Evolutionary conservation across 257 asterid species (phyloP), one percentile per base, ranked within the genome.

Genomic region (Nicotiana tomentosiformis): DNA sequence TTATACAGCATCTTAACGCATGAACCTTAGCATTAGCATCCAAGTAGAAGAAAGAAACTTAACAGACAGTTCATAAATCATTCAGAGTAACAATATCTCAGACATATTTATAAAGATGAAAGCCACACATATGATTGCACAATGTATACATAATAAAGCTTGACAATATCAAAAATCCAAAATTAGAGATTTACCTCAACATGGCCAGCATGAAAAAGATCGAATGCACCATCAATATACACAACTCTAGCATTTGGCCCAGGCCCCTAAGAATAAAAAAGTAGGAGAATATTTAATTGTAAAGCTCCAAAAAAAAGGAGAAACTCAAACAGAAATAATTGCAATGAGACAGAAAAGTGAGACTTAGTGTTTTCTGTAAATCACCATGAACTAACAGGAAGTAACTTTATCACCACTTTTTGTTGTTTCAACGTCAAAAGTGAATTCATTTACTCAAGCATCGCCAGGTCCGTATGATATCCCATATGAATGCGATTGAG

Each of bases 181-280:
- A 2, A 46, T 66, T 46, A 39, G 78, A 43, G 64, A 84, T 69
- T 32, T 89, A 95, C 99, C 99, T 93, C 97, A 53, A 95, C 97
- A 30, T 95, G 99, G 51, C 99, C 98, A 77, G 99, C 99, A 86
- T 95, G 99, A 77, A 94, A 95, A 84, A 94, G 93, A 87, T 95
- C 99, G 83, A 95, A 95, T 20, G 97, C 99, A 55, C 99, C 99
- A 85, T 95, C 99, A 69, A 95, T 95, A 91, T 95, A 95, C 65
- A 95, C 97, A 58, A 95, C 95, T 77, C 94, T 93, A 61, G 97
- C 91, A 89, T 93, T 94, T 35, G 97, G 98, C 82, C 93, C 98
- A 78, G 98, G 97, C 51, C 89, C 98, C 99, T 95, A 89, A 61
- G 78, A 76, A 78, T 77, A 66, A 77, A 79, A 82, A 67, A 80